Evolutionary conservation across 2,329 filamentous ascomycete species (phyloP).

Genomic region (Neonectria sp.): DNA sequence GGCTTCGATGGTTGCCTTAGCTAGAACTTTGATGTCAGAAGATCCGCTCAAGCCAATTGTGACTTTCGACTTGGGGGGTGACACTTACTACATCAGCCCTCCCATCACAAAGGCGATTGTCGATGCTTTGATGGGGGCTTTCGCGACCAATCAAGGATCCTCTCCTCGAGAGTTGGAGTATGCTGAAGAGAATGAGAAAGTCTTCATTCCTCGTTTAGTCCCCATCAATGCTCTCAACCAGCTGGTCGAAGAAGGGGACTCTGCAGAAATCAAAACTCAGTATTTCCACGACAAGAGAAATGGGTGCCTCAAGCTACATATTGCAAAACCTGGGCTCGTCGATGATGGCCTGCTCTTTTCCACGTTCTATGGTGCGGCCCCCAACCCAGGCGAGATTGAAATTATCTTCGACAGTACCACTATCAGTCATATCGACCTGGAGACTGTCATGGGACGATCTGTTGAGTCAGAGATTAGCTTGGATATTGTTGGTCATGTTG

Average conservation of each 20-base stretch:
- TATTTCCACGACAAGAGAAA: constrained; percentile 40
- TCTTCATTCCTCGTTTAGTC: constrained; percentile 63
- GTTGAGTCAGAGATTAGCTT: constrained; percentile 53
- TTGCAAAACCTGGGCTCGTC: constrained; percentile 46
- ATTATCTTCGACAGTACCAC: constrained; percentile 56
- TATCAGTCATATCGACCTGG: constrained; percentile 56
- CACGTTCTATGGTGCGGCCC: constrained; percentile 30
- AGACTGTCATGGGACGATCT: constrained; percentile 53
- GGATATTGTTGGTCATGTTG: constrained; percentile 59
- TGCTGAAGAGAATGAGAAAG: constrained; percentile 52
- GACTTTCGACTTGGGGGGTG: constrained; percentile 58
- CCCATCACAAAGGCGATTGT: constrained; percentile 42
- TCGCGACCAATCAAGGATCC: constrained; percentile 32
- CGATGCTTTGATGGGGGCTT: constrained; percentile 44
- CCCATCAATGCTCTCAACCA: constrained; percentile 59
- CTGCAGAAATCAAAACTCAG: constrained; percentile 21
- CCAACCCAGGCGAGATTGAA: constrained; percentile 55
- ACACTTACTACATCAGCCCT: constrained; percentile 29
- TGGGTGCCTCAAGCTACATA: constrained; percentile 41
- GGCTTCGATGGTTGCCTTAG: constrained; percentile 61
- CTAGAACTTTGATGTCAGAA: constrained; percentile 65
- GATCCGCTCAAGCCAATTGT: constrained; percentile 60
- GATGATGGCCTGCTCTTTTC: constrained; percentile 47
- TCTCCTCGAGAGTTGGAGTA: constrained; percentile 60
- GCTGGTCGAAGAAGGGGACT: constrained; percentile 57